Base-by-base conservation (phyloP, 1,284 basidiomycete species). In the Exobasidium cylindrosporum region DNA sequence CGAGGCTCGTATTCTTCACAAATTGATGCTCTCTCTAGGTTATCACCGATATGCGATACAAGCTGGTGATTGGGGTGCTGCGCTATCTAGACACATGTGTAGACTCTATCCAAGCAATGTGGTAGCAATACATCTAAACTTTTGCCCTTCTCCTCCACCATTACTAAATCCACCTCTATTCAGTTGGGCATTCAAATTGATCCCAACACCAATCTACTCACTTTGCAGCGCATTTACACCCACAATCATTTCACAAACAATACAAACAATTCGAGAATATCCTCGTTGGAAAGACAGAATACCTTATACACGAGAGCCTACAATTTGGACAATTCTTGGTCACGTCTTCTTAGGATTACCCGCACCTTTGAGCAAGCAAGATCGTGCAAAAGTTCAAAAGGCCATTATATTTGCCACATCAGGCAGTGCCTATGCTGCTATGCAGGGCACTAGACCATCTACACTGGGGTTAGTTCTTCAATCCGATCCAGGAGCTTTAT, bases 391-490 rank as follows among this genome's bases (percentile, higher is more conserved):
- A 10, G 32, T 76, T 10, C 47, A 56, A 17, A 58, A 73, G 2
- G 63, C 67, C 3, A 55, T 74, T 10, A 62, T 63, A 23, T 80
- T 78, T 57, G 32, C 54, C 7, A 55, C 61, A 0, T 61, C 54
- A 1, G 76, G 74, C n/a, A 58, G 44, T 10, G 76, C 67, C 0
- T 80, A 80, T 55, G 67, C 76, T 0, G 32, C 56, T 3, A 63
- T 73, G 61, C 80, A 81, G 7, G 73, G 57, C 0, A 83, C 82
- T 0, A 67, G 80, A 40, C 81, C 82, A 0, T 77, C 76, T 0
- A 83, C 82, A 0, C 80, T 83, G 21, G 81, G 80, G 4, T 68
- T 79, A 0, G 75, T 80, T 0, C 69, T 82, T 17, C 78, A 75
- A 14, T 72, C 73, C 32, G 80, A 72, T 0, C 82, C 83, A 0